Evolutionary conservation across 371 early-diverging fungal genomes (phyloP).

Genomic region (Chytridium lagenaria): DNA sequence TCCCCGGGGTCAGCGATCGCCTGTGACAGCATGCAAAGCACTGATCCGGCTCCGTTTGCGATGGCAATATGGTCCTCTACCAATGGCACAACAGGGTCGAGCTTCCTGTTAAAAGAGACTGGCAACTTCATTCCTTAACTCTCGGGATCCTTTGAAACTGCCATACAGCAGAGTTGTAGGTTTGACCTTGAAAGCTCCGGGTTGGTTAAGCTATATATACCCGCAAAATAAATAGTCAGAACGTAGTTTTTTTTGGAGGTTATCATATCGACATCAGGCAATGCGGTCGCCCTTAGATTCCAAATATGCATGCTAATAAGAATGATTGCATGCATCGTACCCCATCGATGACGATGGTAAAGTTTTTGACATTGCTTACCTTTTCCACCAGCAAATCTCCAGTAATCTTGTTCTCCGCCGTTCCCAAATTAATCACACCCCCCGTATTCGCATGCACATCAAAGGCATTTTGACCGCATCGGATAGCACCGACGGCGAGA

Average conservation of each 20-base stretch:
- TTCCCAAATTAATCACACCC: conserved; percentile 75
- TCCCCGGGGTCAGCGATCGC: conserved; percentile 74
- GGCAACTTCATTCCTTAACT: conserved; percentile 61
- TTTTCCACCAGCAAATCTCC: conserved; percentile 16
- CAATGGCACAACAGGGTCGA: conserved; percentile 57
- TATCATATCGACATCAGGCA: too few species aligned
- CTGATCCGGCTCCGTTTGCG: conserved; percentile 73
- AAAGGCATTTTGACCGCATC: conserved; percentile 51
- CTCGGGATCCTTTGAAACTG: conserved; percentile 56
- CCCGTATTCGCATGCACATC: conserved; percentile 53
- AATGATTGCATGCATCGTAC: neutral
- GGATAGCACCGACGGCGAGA: conserved; percentile 23
- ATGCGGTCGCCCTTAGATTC: too few species aligned
- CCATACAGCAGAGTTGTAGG: conserved; percentile 30
- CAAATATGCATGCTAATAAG: too few species aligned
- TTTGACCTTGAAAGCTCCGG: conserved; percentile 10
- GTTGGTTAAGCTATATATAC: conserved; percentile 26
- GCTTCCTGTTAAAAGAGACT: conserved; percentile 65
- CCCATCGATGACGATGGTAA: neutral
- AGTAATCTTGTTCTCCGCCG: conserved; percentile 66
- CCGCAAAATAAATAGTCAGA: neutral
- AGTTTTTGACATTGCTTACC: neutral
- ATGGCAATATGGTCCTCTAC: conserved; percentile 60
- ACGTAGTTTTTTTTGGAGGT: too few species aligned
- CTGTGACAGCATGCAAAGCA: conserved; percentile 65